Evolutionary conservation across 371 early-diverging fungal genomes (phyloP), one percentile per base, ranked within the genome.

Genomic region (Mortierella sp.): DNA sequence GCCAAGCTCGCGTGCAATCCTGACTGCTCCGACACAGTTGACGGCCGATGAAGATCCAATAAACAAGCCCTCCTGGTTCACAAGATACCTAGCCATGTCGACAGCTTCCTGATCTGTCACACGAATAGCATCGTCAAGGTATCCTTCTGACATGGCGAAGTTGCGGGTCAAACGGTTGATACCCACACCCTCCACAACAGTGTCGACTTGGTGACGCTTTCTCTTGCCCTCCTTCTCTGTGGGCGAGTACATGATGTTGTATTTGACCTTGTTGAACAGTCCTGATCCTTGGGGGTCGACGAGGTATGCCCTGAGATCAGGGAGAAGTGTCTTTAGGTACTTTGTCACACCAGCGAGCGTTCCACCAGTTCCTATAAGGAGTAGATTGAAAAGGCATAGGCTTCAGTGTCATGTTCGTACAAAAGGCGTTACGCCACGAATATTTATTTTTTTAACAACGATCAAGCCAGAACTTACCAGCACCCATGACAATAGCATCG

Each of bases 231-330:
- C 99, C 46, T 94, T 92, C 82, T 98, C 98, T 7, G 92, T 92
- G 1, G 95, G 93, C 0, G 97, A 88, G 89, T 96, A 99, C 96
- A 98, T 94, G 78, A 97, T 92, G 73, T 95, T 95, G 87, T 96
- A 94, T 83, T 96, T 95, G 82, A 99, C 95, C 79, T 96, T 96
- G 91, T 98, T 94, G 80, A 93, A 97, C 48, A 99, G 83, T 4
- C 99, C 98, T 0, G 98, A 98, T 6, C 99, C 99, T 75, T 92
- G 94, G 3, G 99, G 99, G 83, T 99, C 99, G 0, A 97, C 98
- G 46, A 99, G 90, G 74, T 95, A 93, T 5, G 96, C 90, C 77
- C 90, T 90, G 18, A 98, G 81, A 27, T 89, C 71, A 0, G 94
- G 91, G 1, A 94, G 75, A 3, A 80, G 90, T 10, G 92, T 89